Evolutionary conservation across 208 protist genomes (phyloP), one percentile per base, ranked within the genome.

Genomic region (Trypanosoma cruzi): DNA sequence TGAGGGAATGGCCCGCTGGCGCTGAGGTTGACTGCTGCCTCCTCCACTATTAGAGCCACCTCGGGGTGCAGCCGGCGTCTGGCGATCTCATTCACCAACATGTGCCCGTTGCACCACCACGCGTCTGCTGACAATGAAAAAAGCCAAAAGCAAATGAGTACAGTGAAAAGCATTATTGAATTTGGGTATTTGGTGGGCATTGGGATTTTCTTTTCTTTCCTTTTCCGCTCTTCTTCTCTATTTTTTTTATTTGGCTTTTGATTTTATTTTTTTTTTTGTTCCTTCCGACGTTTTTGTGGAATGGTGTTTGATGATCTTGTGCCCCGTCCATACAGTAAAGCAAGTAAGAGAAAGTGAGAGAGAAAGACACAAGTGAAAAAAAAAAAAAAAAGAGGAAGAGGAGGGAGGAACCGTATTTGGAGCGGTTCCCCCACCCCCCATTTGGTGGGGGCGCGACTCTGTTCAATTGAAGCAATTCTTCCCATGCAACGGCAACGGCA

Each of bases 21-120:
- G 4, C 60, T 40, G 57, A 97, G 84, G 24, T 57, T 29, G 13
- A 44, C 24, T 13, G 80, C 49, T 52, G 83, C 64, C 24, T 50
- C 37, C 0, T 86, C 59, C 40, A 82, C 71, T 42, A 85, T 82
- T 16, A 40, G 24, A n/a, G 62, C 63, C 40, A 84, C 84, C 1
- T 63, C 55, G 0, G 40, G 24, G 14, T 68, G 55, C 37, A 97
- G 61, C 52, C 86, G 83, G 0, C 80, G 84, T 5, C 59, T 62
- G 0, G 92, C 92, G 24, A 97, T 92, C 68, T 94, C 85, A 2
- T 88, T 88, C 24, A 97, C 73, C 2, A 88, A 55, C 92, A 97
- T 97, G 81, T 97, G 92, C 2, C 92, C 92, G 16, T 64, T 61
- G 70, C 88, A 94, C 52, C 81, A 80, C 89, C 92, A 97, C 56